Evolutionary conservation across 192 early-diverging fungal genomes (phyloP), one percentile per base, ranked within the genome.

Genomic region (Backusella circina): DNA sequence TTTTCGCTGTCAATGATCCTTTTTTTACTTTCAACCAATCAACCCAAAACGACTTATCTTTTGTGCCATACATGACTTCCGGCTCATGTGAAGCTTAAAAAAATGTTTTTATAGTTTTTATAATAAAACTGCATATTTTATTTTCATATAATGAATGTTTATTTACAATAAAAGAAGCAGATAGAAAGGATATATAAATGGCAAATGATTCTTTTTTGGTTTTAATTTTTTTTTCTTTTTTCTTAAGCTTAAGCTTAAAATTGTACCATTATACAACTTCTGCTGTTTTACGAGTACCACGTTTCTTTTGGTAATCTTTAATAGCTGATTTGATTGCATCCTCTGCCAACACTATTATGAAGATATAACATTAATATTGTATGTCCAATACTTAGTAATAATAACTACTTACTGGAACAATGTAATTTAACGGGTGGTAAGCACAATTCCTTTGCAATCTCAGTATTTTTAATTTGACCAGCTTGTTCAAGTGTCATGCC

Each of bases 291-390:
- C 54, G 54, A 57, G 65, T 33, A 50, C 44, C 78, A 71, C 93
- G 89, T 86, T 99, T 99, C 61, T 84, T 90, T 79, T 96, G 87
- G 84, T 95, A 99, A 85, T 99, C 96, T 79, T 93, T 95, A 71
- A 99, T 95, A n/a, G 97, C 97, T 28, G 93, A 94, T 86, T 98
- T 98, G 86, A 99, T 99, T 65, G 97, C 97, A 82, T 99, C 97
- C 81, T 99, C 97, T 38, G 97, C 97, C 36, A 99, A 90, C 97
- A 99, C 93, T 94, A 81, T 33, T 21, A 69, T 5, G 64, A 35
- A 9, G 16, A 31, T 15, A 28, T 28, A 66, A 8, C n/a, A 70
- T 65, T 41, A 54, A 26, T 21, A 71, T 57, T 61, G 31, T 61
- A 73, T 31, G 3, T 44, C 2, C 13, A 23, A 21, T 39, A 0